Conservation (phyloP, 2,329 filamentous ascomycete genomes). For the Ceratocystis albifundus region DNA sequence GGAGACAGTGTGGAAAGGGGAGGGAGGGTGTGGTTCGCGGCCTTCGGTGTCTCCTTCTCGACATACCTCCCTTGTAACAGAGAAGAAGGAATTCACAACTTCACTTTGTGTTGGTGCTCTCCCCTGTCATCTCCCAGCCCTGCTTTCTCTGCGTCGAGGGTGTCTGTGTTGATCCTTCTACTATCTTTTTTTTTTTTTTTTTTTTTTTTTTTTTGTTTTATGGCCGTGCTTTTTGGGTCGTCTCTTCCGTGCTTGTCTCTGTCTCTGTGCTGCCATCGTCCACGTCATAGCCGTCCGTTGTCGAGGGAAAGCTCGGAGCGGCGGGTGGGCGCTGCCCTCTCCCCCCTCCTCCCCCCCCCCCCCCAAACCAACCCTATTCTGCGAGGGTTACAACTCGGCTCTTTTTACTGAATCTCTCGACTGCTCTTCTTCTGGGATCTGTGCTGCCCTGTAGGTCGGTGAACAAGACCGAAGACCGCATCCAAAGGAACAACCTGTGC, state of each 20-base stretch:
- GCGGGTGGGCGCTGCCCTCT: neutral
- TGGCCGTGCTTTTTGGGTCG: neutral
- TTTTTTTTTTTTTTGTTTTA: too few species aligned
- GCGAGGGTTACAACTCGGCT: neutral
- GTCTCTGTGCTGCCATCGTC: conserved; percentile 6
- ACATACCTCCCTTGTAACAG: neutral
- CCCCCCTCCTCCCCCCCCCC: too few species aligned
- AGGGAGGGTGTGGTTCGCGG: neutral
- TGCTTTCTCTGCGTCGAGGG: neutral
- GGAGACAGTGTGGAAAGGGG: neutral
- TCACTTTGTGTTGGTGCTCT: conserved; percentile 9
- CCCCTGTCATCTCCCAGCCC: conserved; percentile 11
- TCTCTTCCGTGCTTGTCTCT: neutral
- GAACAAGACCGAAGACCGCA: neutral
- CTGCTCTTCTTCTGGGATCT: too few species aligned
- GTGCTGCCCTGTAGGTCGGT: neutral
- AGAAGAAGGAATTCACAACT: neutral
- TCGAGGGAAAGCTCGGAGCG: neutral
- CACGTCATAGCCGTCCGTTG: conserved; percentile 12
- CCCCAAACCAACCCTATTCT: neutral
- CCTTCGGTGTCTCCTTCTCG: conserved; percentile 3
- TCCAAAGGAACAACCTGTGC: neutral
- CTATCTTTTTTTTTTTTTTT: too few species aligned
- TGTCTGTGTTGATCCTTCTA: neutral
- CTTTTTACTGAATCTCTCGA: too few species aligned